A percentile compares a stretch with the other conserved stretches of the same genome.
These are phyloP conservation scores for Trifolium pratense DNA, from an alignment of 306 rosid species.

Conservation along the genomic window DNA sequence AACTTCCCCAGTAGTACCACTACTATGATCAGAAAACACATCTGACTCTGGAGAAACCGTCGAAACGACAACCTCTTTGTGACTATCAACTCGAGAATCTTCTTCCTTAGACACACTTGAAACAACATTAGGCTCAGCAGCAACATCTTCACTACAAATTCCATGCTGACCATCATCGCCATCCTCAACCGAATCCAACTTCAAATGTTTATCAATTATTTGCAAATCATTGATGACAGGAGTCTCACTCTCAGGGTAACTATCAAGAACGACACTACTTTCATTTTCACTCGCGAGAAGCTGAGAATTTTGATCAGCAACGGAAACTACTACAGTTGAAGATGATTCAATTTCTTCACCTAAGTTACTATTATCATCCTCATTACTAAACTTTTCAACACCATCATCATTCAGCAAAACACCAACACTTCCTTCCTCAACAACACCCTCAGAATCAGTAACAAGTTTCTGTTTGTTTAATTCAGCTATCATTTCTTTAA, in stretches of 20 bases:
- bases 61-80: slow-evolving; percentile 22
- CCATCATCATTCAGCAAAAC: slow-evolving; percentile 42
- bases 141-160: slow-evolving; percentile 30
- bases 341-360: slow-evolving; percentile 41
- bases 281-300: slow-evolving; percentile 28
- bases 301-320: slow-evolving; percentile 41
- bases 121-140: slow-evolving; percentile 30
- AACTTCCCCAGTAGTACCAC: slow-evolving; percentile 35
- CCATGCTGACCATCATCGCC: slow-evolving; percentile 33
- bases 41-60: slow-evolving; percentile 19
- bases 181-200: slow-evolving; percentile 43
- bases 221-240: slow-evolving; percentile 35
- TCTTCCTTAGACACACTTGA: slow-evolving; percentile 28
- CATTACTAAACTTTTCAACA: slow-evolving; percentile 38
- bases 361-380: slow-evolving; percentile 39
- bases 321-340: slow-evolving; percentile 35
- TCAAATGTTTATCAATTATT: slow-evolving; percentile 7
- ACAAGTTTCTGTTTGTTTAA: slow-evolving; percentile 35
- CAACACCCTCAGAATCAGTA: slow-evolving; percentile 35
- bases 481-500: slow-evolving; percentile 39
- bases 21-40: slow-evolving; percentile 31
- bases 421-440: slow-evolving; percentile 26
- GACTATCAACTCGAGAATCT: slow-evolving; percentile 34
- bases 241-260: slow-evolving; percentile 15
- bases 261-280: slow-evolving; percentile 35